These are phyloP conservation scores for Penicillium expansum DNA, from an alignment of 2,329 filamentous ascomycete species.

Conservation along the genomic window DNA sequence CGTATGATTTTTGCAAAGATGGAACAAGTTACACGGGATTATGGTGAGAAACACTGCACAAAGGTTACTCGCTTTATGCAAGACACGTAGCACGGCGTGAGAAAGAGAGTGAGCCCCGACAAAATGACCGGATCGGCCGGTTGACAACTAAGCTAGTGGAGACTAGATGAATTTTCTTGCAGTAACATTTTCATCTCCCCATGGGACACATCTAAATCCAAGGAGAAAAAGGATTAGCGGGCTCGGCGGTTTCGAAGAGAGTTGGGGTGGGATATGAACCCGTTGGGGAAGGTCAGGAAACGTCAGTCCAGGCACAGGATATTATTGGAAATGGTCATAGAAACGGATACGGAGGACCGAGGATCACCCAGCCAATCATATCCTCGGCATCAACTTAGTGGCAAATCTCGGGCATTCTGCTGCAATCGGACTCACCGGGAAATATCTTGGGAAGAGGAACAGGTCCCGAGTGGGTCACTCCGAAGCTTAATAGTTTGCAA, in stretches of 20 bases:
- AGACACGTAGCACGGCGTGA: background rate
- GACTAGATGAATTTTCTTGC: background rate
- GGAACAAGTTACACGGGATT: background rate
- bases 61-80: background rate
- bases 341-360: background rate
- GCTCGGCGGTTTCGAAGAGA: background rate
- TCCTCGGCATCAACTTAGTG: conserved; percentile 1
- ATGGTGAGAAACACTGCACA: background rate
- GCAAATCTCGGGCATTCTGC: background rate
- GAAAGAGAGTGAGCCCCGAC: background rate
- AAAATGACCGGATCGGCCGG: background rate
- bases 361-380: background rate
- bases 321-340: background rate
- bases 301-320: background rate
- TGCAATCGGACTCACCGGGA: background rate
- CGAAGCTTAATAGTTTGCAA: background rate
- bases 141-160: background rate
- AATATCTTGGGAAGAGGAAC: background rate
- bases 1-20: background rate
- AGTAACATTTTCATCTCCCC: background rate
- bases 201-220: background rate
- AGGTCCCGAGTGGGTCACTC: background rate
- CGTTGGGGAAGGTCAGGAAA: background rate
- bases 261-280: background rate
- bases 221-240: background rate